These are phyloP conservation scores for Exophiala phaeomuriformis DNA, from an alignment of 2,329 filamentous ascomycete species.

Conservation along the genomic window DNA sequence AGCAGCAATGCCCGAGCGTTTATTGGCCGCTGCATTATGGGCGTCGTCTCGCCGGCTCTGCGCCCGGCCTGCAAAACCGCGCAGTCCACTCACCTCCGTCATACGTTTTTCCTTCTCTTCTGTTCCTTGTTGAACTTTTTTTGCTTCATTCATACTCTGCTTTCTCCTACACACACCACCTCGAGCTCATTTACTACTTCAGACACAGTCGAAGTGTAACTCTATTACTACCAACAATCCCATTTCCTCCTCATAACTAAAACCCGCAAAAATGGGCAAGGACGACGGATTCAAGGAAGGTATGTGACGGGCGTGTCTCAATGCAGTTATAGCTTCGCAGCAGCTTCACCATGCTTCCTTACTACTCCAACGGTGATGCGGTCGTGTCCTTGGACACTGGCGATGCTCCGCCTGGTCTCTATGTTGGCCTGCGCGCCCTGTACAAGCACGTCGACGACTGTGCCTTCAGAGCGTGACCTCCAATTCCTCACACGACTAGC, in stretches of 20 bases:
- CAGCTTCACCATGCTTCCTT: constrained; percentile 15
- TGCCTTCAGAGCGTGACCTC: neutral
- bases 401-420: neutral
- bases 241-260: constrained; percentile 1
- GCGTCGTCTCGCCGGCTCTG: neutral
- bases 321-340: constrained; percentile 18
- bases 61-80: neutral
- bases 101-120: constrained; percentile 17
- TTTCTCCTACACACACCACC: constrained; percentile 10
- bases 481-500: neutral
- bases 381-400: neutral
- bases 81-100: constrained; percentile 14
- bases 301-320: constrained; percentile 13
- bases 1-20: neutral
- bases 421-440: neutral
- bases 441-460: neutral
- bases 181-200: constrained; percentile 12
- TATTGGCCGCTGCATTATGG: neutral
- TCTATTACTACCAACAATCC: constrained; percentile 8
- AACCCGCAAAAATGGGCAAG: constrained; percentile 25
- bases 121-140: constrained; percentile 16
- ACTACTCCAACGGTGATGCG: neutral
- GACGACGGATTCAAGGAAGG: constrained; percentile 25
- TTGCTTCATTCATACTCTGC: constrained; percentile 12
- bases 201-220: constrained; percentile 2